Evolutionary conservation across 208 protist species (phyloP), one percentile per base, ranked within the genome.

Genomic region (Balamuthia mandrillaris): DNA sequence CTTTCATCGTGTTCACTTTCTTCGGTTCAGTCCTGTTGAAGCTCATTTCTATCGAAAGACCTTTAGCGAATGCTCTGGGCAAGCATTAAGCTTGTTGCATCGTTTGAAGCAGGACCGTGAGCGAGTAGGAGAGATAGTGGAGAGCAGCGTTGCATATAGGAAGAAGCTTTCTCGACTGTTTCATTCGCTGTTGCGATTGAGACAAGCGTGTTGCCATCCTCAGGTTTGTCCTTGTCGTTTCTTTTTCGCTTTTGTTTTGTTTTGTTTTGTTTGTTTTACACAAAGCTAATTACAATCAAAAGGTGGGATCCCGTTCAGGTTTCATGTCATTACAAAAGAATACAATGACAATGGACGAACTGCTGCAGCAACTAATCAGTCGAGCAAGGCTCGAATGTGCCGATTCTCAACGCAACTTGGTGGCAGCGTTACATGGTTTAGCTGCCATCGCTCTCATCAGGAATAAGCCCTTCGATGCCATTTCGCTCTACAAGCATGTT

Each of bases 251-350:
- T 24, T 16, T 35, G n/a, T 35, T 14, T 68, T 12, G 16, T 35
- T 58, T 0, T 58, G 7, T 0, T n/a, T n/a, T n/a, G n/a, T n/a
- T n/a, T n/a, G n/a, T n/a, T n/a, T n/a, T n/a, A n/a, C n/a, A n/a
- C n/a, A n/a, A n/a, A n/a, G n/a, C n/a, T n/a, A n/a, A n/a, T n/a
- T n/a, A n/a, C n/a, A n/a, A n/a, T n/a, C n/a, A 14, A 0, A 16
- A 78, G 68, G 68, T 81, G 9, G 72, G 72, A 31, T 44, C 29
- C 42, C 35, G 44, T 18, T 81, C 72, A 37, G 72, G 72, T n/a
- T 58, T 81, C 35, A 60, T 21, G 10, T 81, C 72, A 24, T 37
- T 81, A 16, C 72, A 81, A n/a, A 81, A 81, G 72, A 81, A 81
- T 37, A 81, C 72, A 3, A 81, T 81, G 72, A 58, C 31, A n/a